Evolutionary conservation across 352 stramenopile species (phyloP).

Genomic region (Halophytophthora batemanensis): DNA sequence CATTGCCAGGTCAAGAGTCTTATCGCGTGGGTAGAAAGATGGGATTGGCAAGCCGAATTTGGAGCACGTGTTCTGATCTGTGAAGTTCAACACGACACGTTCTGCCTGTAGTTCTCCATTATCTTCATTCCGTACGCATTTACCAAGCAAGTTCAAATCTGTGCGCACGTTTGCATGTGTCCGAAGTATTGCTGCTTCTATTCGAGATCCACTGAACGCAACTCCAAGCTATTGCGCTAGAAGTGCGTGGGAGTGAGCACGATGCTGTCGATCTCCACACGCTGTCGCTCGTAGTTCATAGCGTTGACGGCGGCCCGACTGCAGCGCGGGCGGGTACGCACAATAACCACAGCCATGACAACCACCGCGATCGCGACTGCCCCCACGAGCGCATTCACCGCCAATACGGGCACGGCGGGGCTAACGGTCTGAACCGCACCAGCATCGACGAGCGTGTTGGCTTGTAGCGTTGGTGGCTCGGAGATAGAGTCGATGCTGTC

Average conservation of each 20-base stretch:
- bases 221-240: slow-evolving; percentile 3
- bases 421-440: slow-evolving; percentile 6
- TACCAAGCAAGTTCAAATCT: too few species aligned
- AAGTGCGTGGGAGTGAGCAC: slow-evolving; percentile 23
- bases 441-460: slow-evolving; percentile 6
- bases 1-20: too few species aligned
- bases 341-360: slow-evolving; percentile 9
- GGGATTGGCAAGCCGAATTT: too few species aligned
- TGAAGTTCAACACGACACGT: too few species aligned
- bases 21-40: too few species aligned
- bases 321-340: slow-evolving; percentile 6
- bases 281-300: slow-evolving; percentile 5
- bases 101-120: too few species aligned
- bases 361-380: slow-evolving; percentile 15
- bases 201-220: too few species aligned
- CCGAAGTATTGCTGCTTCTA: too few species aligned
- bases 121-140: too few species aligned
- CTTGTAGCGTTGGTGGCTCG: slow-evolving; percentile 6
- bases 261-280: slow-evolving; percentile 14
- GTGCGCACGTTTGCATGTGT: too few species aligned
- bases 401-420: slow-evolving; percentile 13
- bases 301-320: not conserved
- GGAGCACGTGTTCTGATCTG: too few species aligned
- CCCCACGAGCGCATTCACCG: slow-evolving; percentile 18
- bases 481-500: not conserved